Conservation (phyloP, 495 filamentous ascomycete genomes). For the Hamigera avellanea region DNA sequence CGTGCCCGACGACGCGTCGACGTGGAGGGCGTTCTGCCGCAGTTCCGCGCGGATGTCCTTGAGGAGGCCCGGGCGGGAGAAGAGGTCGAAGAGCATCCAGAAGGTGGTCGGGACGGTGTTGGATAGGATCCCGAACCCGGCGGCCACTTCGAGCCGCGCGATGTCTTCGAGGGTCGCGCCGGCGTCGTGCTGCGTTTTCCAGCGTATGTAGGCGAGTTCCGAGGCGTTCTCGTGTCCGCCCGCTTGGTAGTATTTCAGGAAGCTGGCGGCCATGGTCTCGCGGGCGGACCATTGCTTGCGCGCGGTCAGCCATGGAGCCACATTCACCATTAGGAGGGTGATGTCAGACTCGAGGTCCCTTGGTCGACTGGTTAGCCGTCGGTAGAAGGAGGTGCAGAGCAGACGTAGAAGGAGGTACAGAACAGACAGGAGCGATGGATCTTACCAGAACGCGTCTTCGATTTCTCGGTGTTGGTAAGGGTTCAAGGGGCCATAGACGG, state of each 20-base stretch:
- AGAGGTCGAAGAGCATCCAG: conserved; percentile 32
- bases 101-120: conserved; percentile 36
- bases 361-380: too few species aligned
- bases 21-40: conserved; percentile 6
- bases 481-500: conserved; percentile 38
- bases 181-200: conserved; percentile 16
- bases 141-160: conserved; percentile 27
- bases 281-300: conserved; percentile 29
- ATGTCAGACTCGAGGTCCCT: conserved; percentile 35
- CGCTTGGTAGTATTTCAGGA: conserved; percentile 27
- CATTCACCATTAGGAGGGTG: conserved; percentile 17
- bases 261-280: conserved; percentile 19
- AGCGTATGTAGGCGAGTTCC: conserved; percentile 15
- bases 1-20: conserved; percentile 5
- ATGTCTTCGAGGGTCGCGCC: conserved; percentile 27
- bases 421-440: too few species aligned
- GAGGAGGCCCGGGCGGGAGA: conserved; percentile 24
- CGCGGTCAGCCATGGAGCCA: conserved; percentile 26
- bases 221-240: conserved; percentile 24
- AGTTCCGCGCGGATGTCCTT: conserved; percentile 25
- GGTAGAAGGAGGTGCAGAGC: too few species aligned
- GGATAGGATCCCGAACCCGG: conserved; percentile 26
- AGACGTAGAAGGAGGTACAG: too few species aligned
- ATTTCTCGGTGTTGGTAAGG: conserved; percentile 30
- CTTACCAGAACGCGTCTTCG: conserved; percentile 35